Base-by-base conservation (phyloP, 169 alveolate genomes). In the Plasmodium gaboni region DNA sequence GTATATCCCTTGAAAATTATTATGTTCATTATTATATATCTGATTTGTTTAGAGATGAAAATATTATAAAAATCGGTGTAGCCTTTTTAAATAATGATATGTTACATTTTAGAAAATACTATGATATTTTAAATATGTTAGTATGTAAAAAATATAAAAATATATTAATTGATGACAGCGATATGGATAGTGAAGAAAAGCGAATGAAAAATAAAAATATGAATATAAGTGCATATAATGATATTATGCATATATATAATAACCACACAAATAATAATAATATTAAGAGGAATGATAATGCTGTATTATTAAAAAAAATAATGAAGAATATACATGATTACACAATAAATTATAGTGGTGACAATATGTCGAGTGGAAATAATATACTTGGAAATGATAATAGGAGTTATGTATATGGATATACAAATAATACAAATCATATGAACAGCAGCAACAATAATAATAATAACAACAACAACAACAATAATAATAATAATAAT, bases 21-120 rank as follows among this genome's bases (percentile, higher is more conserved):
- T 63, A 78, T 46, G 15, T 78, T 50, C 63, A 78, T 78, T 78
- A 78, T 44, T 65, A 64, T 53, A 78, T 78, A 26, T 78, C 89
- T 4, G 89, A 78, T 4, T 61, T 78, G 28, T 78, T 78, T 38
- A 67, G 89, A 12, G 78, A 78, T 65, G 71, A 64, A 51, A 78
- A 51, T 50, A 78, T 78, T 78, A 78, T 78, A 1, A 78, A 78
- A 65, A 69, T 78, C 9, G 89, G 89, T n/a, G 89, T 78, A 12
- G 89, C 89, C 6, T 78, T 78, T 78, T 9, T 78, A 65, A 78
- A 32, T 44, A 78, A 78, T 44, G 89, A 78, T 44, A 78, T 78
- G 78, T 42, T 78, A 13, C 78, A 78, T 1, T 78, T 78, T 78
- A 78, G 76, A 51, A 78, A 78, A 59, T 78, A 48, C 32, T 78